A percentile compares a stretch with the other conserved stretches of the same genome.
Conservation (phyloP, 169 alveolate species). For the Plasmodium chabaudi region DNA sequence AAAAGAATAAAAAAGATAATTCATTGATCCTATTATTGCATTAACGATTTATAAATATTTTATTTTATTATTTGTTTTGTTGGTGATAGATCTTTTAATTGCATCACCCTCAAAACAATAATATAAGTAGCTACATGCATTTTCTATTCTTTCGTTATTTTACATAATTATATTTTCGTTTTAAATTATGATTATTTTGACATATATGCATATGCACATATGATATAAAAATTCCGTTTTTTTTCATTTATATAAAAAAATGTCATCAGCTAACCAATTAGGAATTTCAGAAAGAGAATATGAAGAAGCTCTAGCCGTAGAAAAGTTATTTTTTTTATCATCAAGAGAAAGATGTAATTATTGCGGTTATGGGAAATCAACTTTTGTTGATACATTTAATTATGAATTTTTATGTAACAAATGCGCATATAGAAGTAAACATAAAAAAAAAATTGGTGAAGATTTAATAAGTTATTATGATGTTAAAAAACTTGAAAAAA, state of each 20-base stretch:
- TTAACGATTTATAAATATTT: neutral
- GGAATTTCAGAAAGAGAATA: conserved; percentile 86
- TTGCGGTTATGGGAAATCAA: conserved; percentile 79
- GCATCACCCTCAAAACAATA: conserved; percentile 6
- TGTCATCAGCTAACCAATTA: conserved; percentile 77
- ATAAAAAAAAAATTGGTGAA: conserved; percentile 80
- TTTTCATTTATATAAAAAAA: conserved; percentile 23
- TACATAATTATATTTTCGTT: neutral
- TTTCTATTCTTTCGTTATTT: neutral
- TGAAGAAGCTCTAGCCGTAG: conserved; percentile 85
- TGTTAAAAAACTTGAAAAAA: conserved; percentile 82
- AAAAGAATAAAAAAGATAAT: neutral
- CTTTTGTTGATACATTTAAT: conserved; percentile 84
- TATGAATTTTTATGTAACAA: conserved; percentile 81
- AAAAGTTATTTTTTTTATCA: conserved; percentile 80
- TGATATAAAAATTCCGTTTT: neutral
- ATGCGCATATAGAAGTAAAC: conserved; percentile 81
- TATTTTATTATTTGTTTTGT: neutral
- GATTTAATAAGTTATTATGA: conserved; percentile 80
- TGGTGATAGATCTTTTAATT: neutral
- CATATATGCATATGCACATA: conserved; percentile 1
- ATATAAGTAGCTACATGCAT: neutral
- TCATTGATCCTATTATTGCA: too few species aligned
- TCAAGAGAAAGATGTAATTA: conserved; percentile 82
- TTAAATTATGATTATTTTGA: conserved; percentile 9